Base-by-base conservation (phyloP, 2,329 filamentous ascomycete genomes). In the Fusarium anthophilum region DNA sequence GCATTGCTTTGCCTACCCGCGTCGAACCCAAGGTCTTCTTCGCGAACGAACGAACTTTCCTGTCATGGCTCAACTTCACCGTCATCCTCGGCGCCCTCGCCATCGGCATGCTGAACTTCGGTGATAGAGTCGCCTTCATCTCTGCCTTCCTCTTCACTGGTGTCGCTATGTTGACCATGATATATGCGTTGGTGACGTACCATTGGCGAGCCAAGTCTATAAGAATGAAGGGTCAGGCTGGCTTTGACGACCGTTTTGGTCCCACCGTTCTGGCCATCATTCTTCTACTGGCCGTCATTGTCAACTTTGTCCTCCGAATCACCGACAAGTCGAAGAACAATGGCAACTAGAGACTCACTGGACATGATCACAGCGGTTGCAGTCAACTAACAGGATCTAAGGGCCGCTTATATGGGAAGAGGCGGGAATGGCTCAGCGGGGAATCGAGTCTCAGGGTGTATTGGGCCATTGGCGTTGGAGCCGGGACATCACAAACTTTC, bases 21-120 rank as follows among this genome's bases (percentile, higher is more conserved):
- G 96, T 99, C 84, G 96, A 99, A 85, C 96, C 96, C 79, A 99
- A 99, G 86, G 96, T 99, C 87, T 99, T 98, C 91, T 99, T 99
- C 88, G 96, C 96, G 86, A 99, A 99, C 88, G 96, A 99, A 87
- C 94, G 96, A 74, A 99, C 96, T 73, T 99, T 99, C 83, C 91
- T 99, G 80, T 98, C 95, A 84, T 99, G 96, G 96, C 94, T 99
- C 81, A 99, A 99, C 90, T 98, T 98, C 88, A 98, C 95, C 83
- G 95, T 99, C 81, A 96, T 99, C 84, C 93, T 99, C 71, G 96
- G 96, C 80, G 96, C 96, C 74, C 91, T 99, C 57, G 96, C 96
- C 76, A 94, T 99, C 78, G 96, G 96, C 78, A 95, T 99, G 82
- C 91, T 99, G 80, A 99, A 99, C 88, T 99, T 99, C 79, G 96